Conservation (phyloP, 2,329 filamentous ascomycete genomes). For the Cytospora piceae region DNA sequence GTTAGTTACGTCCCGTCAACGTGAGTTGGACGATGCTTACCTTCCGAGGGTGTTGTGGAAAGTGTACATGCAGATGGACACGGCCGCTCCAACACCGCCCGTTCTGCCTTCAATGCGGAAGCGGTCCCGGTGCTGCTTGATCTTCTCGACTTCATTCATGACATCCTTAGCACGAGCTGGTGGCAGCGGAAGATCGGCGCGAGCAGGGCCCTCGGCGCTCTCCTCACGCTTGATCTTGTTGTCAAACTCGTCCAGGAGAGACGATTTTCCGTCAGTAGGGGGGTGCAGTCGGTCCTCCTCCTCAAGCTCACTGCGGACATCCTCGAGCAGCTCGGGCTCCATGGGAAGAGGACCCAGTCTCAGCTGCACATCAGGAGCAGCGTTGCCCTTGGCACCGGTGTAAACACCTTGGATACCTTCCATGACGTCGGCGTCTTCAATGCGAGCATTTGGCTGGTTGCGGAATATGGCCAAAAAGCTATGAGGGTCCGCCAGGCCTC, state of each 20-base stretch:
- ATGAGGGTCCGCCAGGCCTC: constrained; percentile 66
- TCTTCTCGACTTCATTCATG: constrained; percentile 89
- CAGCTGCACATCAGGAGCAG: constrained; percentile 61
- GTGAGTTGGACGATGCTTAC: constrained; percentile 53
- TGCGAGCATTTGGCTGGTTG: constrained; percentile 61
- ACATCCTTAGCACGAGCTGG: constrained; percentile 89
- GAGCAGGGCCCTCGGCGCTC: constrained; percentile 77
- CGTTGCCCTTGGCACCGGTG: constrained; percentile 64
- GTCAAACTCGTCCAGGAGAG: constrained; percentile 85
- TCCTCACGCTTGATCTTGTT: constrained; percentile 88
- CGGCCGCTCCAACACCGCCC: constrained; percentile 77
- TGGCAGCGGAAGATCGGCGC: constrained; percentile 81
- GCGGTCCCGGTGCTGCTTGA: constrained; percentile 89
- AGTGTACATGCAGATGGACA: constrained; percentile 96
- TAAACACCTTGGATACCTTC: constrained; percentile 68
- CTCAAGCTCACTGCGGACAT: constrained; percentile 84
- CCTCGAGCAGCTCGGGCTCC: constrained; percentile 79
- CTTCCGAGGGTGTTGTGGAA: constrained; percentile 95
- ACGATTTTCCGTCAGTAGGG: constrained; percentile 69
- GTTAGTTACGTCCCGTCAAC: background rate
- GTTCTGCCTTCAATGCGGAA: constrained; percentile 86
- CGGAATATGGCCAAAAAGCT: constrained; percentile 65
- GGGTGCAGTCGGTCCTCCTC: constrained; percentile 82
- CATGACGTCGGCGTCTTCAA: constrained; percentile 65
- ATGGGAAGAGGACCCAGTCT: constrained; percentile 82